These are phyloP conservation scores for Exophiala mesophila DNA, from an alignment of 2,329 filamentous ascomycete genomes.

Conservation along the genomic window DNA sequence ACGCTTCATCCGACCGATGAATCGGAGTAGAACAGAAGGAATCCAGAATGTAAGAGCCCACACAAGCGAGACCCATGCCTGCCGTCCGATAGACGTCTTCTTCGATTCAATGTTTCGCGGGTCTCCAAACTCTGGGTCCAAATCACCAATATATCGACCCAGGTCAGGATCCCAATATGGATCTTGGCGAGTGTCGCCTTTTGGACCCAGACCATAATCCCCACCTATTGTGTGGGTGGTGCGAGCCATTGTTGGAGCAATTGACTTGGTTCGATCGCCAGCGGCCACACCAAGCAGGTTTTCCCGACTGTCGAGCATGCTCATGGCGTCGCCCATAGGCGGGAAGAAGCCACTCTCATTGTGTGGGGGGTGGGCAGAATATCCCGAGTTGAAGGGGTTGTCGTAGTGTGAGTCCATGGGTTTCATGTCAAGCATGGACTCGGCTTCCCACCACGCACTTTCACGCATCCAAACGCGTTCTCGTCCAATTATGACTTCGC, in stretches of 20 bases:
- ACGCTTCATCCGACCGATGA: conserved; percentile 88
- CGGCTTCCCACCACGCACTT: conserved; percentile 93
- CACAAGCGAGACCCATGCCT: conserved; percentile 73
- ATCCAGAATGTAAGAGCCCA: conserved; percentile 94
- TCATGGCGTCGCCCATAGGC: conserved; percentile 55
- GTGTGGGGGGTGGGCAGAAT: conserved; percentile 58
- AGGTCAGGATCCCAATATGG: conserved; percentile 67
- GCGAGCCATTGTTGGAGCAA: conserved; percentile 58
- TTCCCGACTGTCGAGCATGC: conserved; percentile 59
- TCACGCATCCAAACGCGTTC: conserved; percentile 97
- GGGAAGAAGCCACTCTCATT: conserved; percentile 61
- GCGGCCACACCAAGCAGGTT: conserved; percentile 59
- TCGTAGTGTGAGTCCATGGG: conserved; percentile 47
- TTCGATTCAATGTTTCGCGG: conserved; percentile 71
- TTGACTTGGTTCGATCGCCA: conserved; percentile 49
- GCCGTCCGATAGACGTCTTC: conserved; percentile 58
- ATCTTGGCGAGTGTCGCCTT: conserved; percentile 73
- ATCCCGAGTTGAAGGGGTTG: conserved; percentile 60
- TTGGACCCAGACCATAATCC: conserved; percentile 83
- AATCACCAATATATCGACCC: conserved; percentile 60
- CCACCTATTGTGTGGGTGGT: conserved; percentile 56
- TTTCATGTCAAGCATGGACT: conserved; percentile 90
- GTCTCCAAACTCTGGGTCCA: conserved; percentile 74
- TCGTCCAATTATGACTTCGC: conserved; percentile 83
- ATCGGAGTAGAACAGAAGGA: conserved; percentile 75